Percentiles rank a stretch among this genome's conserved stretches.
Evolutionary conservation across 2,329 filamentous ascomycete species (phyloP).

Genomic region (Lizonia empirigonia): DNA sequence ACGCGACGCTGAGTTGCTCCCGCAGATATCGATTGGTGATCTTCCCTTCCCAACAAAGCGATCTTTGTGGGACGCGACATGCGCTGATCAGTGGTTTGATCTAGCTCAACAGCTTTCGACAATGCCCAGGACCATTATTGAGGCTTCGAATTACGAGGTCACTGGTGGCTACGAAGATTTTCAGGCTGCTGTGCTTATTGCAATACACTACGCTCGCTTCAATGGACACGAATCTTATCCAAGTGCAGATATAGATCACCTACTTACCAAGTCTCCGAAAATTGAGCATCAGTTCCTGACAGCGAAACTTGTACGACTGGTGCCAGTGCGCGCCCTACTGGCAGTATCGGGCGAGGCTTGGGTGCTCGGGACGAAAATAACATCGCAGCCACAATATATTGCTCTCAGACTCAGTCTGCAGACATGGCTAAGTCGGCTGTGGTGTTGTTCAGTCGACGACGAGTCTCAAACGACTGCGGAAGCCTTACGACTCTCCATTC

Average conservation of each 20-base stretch:
- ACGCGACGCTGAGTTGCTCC: slow-evolving; percentile 25
- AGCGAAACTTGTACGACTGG: slow-evolving; percentile 46
- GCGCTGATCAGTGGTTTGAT: slow-evolving; percentile 30
- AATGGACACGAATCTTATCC: slow-evolving; percentile 23
- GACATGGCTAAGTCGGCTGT: slow-evolving; percentile 46
- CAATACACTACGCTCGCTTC: slow-evolving; percentile 39
- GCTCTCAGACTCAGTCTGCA: slow-evolving; percentile 40
- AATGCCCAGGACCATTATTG: slow-evolving; percentile 32
- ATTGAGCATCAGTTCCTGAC: slow-evolving; percentile 43
- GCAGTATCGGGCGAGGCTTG: slow-evolving; percentile 54
- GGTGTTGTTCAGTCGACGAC: slow-evolving; percentile 19
- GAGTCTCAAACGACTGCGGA: slow-evolving; percentile 22
- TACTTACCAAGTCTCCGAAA: slow-evolving; percentile 30
- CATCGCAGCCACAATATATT: slow-evolving; percentile 40
- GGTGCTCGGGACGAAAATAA: slow-evolving; percentile 52
- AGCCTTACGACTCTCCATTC: slow-evolving; percentile 25
- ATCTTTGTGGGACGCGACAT: slow-evolving; percentile 46
- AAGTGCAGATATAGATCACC: slow-evolving; percentile 26
- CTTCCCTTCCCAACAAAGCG: slow-evolving; percentile 48
- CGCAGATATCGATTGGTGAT: slow-evolving; percentile 32
- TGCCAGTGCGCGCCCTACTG: slow-evolving; percentile 50
- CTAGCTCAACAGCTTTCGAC: slow-evolving; percentile 27
- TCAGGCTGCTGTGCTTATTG: slow-evolving; percentile 47
- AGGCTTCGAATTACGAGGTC: slow-evolving; percentile 24
- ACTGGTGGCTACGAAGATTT: slow-evolving; percentile 36